Conservation (phyloP, 2,329 filamentous ascomycete genomes). For the Nemania sp. region DNA sequence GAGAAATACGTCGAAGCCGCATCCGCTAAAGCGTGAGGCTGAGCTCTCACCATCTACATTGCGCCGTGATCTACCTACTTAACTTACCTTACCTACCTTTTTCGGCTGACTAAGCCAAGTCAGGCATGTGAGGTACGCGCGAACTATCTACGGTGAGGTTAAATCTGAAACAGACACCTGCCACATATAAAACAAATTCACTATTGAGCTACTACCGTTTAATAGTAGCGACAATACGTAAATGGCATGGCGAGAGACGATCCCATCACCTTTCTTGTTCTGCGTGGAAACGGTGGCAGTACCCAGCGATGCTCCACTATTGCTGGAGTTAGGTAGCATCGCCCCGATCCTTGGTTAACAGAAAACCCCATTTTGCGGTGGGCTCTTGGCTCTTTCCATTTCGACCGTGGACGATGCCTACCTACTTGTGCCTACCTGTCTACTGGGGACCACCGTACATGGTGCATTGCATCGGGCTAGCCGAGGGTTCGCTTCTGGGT, state of each 20-base stretch:
- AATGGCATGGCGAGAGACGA: constrained; percentile 12
- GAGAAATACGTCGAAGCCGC: constrained; percentile 49
- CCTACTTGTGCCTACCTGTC: too few relatives aligned
- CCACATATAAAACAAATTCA: constrained; percentile 3
- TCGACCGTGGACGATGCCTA: constrained; percentile 11
- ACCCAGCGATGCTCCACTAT: constrained; percentile 23
- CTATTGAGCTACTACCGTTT: constrained; percentile 6
- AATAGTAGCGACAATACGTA: constrained; percentile 3
- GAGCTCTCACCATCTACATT: constrained; percentile 8
- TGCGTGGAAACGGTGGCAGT: background rate
- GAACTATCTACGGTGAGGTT: background rate
- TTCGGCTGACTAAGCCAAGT: background rate
- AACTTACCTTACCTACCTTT: background rate
- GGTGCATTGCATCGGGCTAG: constrained; percentile 25
- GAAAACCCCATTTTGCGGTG: constrained; percentile 15
- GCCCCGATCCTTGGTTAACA: constrained; percentile 26
- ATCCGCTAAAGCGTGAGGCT: constrained; percentile 43
- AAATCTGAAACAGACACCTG: constrained; percentile 20
- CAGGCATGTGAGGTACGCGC: background rate
- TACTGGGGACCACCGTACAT: background rate
- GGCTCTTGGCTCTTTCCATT: constrained; percentile 24
- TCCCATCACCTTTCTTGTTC: constrained; percentile 14
- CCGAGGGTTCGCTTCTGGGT: constrained; percentile 17
- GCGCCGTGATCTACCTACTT: background rate
- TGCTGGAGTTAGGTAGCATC: constrained; percentile 35